Evolutionary conservation across 805 yeast genomes (phyloP), one percentile per base, ranked within the genome.

Genomic region (Wickerhamomyces bovis): DNA sequence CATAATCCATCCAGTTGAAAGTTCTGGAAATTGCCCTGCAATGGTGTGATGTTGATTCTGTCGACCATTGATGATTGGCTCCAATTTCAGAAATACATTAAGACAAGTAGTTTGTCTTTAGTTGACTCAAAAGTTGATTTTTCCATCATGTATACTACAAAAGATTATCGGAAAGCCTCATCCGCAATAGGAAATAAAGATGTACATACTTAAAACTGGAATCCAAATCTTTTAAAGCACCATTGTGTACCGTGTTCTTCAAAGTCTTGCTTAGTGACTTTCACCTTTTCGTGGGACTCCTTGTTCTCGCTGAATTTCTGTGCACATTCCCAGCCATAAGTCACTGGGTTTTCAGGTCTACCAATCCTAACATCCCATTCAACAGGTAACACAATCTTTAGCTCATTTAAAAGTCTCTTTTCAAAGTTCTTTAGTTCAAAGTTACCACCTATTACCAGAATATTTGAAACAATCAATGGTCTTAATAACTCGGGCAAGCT

Each of bases 381-480:
- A 41, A 78, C 77, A 0, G 92, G 92, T 19, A 85, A 67, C 47
- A 81, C 89, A 51, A 80, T 73, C 51, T 80, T 78, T 50, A 86
- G 66, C 50, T 85, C 94, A 22, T 69, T 64, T 0, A 71, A 59
- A 13, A 94, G 62, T 45, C 99, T 68, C 10, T 74, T 68, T 39
- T 73, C 71, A 51, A 86, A 83, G 38, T 89, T 88, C 0, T 82
- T 78, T 12, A 94, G 57, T 43, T 81, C 78, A 43, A 87, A 74
- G 16, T 83, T 82, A 0, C 99, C 99, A 0, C 99, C 99, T 1
- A 81, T 78, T 11, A 89, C 69, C 18, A 80, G 79, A 13, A 94
- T 78, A 63, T 94, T 94, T 3, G 92, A 81, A 56, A 81, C 80
- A 43, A 94, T 69, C 44, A 94, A 65, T 0, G 96, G 95, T 43